These are phyloP conservation scores for Aspergillus vadensis DNA, from an alignment of 2,329 filamentous ascomycete species.

Conservation along the genomic window DNA sequence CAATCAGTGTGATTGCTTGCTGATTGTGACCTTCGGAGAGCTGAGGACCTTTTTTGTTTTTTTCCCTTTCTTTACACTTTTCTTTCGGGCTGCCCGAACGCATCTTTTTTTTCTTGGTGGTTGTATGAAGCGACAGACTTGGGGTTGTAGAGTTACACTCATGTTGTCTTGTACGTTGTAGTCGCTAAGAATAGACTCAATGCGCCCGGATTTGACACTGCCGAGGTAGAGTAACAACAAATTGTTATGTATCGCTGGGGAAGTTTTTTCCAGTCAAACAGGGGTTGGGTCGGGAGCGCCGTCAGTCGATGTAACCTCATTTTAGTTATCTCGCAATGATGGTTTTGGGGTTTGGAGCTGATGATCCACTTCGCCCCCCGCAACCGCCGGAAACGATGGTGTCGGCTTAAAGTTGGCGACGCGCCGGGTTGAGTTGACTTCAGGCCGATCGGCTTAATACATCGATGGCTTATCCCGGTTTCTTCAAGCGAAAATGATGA, in stretches of 20 bases:
- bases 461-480: background rate
- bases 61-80: too few species aligned
- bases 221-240: background rate
- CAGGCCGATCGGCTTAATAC: background rate
- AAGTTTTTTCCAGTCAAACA: too few species aligned
- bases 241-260: too few species aligned
- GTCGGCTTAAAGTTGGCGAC: background rate
- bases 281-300: background rate
- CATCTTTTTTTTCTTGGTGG: background rate
- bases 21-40: too few species aligned
- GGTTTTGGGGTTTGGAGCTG: too few species aligned
- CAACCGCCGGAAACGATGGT: background rate
- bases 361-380: background rate
- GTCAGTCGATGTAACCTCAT: background rate
- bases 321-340: too few species aligned
- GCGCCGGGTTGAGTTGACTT: background rate
- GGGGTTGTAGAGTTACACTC: background rate
- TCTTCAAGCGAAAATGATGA: background rate
- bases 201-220: background rate
- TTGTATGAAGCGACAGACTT: background rate
- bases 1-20: too few species aligned
- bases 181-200: background rate
- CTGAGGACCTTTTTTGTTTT: too few species aligned
- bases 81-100: background rate
- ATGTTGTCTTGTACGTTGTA: background rate